Evolutionary conservation across 2,329 filamentous ascomycete genomes (phyloP).

Genomic region (Venturia aucupariae): DNA sequence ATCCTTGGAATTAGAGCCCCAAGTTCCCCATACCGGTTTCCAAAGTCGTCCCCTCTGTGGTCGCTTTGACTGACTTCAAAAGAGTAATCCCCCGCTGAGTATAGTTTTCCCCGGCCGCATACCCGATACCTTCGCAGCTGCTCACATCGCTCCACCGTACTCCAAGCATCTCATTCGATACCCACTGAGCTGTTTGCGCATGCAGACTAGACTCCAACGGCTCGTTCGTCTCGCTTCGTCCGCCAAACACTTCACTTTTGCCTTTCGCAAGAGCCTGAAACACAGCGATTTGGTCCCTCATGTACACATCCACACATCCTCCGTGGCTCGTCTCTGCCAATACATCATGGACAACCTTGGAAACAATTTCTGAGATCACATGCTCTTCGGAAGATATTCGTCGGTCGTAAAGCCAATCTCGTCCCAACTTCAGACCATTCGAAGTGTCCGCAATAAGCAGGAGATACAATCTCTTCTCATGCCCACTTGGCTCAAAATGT

Average conservation of each 20-base stretch:
- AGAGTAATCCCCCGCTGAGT: not conserved
- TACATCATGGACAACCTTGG: conserved; percentile 37
- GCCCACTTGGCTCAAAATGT: conserved; percentile 34
- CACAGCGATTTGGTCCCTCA: conserved; percentile 51
- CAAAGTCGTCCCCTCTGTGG: not conserved
- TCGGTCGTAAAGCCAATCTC: conserved; percentile 41
- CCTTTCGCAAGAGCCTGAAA: conserved; percentile 48
- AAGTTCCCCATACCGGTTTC: not conserved
- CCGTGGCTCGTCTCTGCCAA: conserved; percentile 36
- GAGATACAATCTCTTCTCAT: conserved; percentile 41
- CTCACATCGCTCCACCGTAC: conserved; percentile 30
- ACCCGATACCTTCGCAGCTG: conserved; percentile 29
- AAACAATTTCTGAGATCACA: conserved; percentile 30
- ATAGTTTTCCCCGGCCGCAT: conserved; percentile 18
- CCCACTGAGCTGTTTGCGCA: conserved; percentile 38
- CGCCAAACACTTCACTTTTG: conserved; percentile 27
- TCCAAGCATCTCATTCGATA: conserved; percentile 29
- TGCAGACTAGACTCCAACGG: conserved; percentile 33
- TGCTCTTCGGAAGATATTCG: conserved; percentile 20
- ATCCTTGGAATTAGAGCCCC: not conserved
- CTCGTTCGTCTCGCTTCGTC: conserved; percentile 18
- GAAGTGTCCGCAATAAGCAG: conserved; percentile 45
- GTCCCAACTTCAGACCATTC: conserved; percentile 39
- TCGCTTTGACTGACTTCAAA: not conserved
- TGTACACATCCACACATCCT: conserved; percentile 44